Base-by-base conservation (phyloP, 108 stramenopile species). In the Fistulifera solaris region DNA sequence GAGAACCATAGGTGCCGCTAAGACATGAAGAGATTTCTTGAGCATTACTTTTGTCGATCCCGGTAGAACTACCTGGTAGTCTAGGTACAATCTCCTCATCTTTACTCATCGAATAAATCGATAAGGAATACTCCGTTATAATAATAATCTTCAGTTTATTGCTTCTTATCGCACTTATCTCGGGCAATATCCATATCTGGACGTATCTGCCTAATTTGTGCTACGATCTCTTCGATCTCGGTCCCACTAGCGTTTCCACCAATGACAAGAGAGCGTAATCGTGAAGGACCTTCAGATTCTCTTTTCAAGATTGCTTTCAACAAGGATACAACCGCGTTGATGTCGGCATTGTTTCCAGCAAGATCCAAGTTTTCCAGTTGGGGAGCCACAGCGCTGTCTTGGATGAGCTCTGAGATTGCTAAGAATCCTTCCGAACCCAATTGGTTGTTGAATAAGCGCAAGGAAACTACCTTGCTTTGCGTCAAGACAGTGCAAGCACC, bases 101-200 rank as follows among this genome's bases (percentile, higher is more conserved):
- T 8, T 35, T 35, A 8, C 31, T 35, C 8, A 8, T 8, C 6
- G 8, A 35, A 6, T 35, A 3, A 35, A 8, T 35, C 31, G 31
- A 35, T 35, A 35, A 3, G 31, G 8, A 35, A 35, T 35, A 35
- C 31, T 35, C 31, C 8, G 31, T 35, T 8, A 8, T 8, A 35
- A 35, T 8, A 35, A 35, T 8, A 35, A 35, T 8, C 8, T 3
- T 35, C n/a, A n/a, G n/a, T 35, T 35, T 8, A 35, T 35, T 3
- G 3, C 8, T 35, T 35, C 31, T 35, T 46, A 10, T 22, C 5
- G 3, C 5, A 23, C 31, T 77, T 76, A 48, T 88, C 86, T 52
- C 81, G 72, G 14, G 86, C 86, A 42, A 88, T 70, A 67, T 88
- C 86, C 16, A 88, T 46, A 7, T 63, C 45, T n/a, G 86, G 80